These are phyloP conservation scores for Oryza punctata DNA, from an alignment of 176 grass and related monocot genomes.

Conservation along the genomic window DNA sequence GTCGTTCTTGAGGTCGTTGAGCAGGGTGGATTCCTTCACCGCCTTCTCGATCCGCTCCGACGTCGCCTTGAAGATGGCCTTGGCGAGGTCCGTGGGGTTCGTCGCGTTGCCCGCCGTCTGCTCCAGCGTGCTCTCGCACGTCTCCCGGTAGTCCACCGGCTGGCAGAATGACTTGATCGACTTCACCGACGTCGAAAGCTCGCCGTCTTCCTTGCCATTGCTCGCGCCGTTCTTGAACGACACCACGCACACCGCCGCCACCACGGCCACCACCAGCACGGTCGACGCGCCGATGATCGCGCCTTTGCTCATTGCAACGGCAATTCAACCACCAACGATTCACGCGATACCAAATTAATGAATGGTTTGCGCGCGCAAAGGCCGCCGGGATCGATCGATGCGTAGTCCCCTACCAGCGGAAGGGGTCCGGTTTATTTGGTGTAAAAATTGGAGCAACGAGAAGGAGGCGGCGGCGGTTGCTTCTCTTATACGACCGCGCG, in stretches of 20 bases:
- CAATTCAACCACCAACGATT: neutral
- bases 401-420: constrained; percentile 3
- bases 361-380: neutral
- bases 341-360: neutral
- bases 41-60: constrained; percentile 52
- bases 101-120: constrained; percentile 47
- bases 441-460: constrained; percentile 21
- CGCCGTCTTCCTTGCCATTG: neutral
- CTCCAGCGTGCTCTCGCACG: constrained; percentile 63
- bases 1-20: constrained; percentile 60
- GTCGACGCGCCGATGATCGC: constrained; percentile 49
- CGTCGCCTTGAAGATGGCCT: constrained; percentile 73
- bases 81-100: constrained; percentile 49
- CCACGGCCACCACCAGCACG: constrained; percentile 66
- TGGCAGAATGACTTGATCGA: constrained; percentile 64
- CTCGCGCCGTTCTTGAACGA: neutral
- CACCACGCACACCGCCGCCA: constrained; percentile 62
- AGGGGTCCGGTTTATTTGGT: constrained; percentile 33
- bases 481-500: constrained; percentile 30
- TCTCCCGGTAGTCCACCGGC: constrained; percentile 63
- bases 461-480: neutral
- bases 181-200: constrained; percentile 59
- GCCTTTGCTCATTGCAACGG: constrained; percentile 27
- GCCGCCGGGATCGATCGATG: neutral
- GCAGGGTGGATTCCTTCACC: constrained; percentile 48